A percentile compares a stretch with the other conserved stretches of the same genome.
Evolutionary conservation across 2,329 filamentous ascomycete species (phyloP).

Genomic region (Alternaria ventricosa): DNA sequence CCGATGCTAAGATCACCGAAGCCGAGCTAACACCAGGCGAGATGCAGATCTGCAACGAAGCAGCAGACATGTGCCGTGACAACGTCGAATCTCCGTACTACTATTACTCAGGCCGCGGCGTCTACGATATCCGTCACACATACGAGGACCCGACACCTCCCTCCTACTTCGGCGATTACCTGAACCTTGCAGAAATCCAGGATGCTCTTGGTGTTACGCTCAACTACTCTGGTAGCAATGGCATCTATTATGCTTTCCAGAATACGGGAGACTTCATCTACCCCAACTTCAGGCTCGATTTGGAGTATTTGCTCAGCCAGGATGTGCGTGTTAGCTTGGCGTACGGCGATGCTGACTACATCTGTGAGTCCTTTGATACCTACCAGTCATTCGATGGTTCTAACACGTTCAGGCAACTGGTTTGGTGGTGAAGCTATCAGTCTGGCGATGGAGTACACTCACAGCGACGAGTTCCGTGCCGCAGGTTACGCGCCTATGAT

Average conservation of each 20-base stretch:
- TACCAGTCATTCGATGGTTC: not conserved
- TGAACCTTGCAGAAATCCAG: conserved; percentile 66
- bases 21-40: conserved; percentile 36
- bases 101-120: conserved; percentile 59
- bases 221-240: conserved; percentile 62
- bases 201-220: conserved; percentile 67
- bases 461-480: conserved; percentile 34
- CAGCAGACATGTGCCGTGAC: conserved; percentile 62
- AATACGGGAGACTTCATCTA: conserved; percentile 64
- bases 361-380: conserved; percentile 37
- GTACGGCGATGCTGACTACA: conserved; percentile 47
- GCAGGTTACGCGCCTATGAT: conserved; percentile 42
- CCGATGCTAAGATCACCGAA: conserved; percentile 19
- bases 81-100: conserved; percentile 66
- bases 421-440: conserved; percentile 48
- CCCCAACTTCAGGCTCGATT: conserved; percentile 59
- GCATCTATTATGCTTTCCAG: conserved; percentile 60
- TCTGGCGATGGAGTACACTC: conserved; percentile 46
- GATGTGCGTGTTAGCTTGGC: conserved; percentile 48
- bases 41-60: conserved; percentile 60
- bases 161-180: conserved; percentile 53
- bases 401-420: conserved; percentile 43
- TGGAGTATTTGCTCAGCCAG: conserved; percentile 50
- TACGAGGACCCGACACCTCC: conserved; percentile 65
- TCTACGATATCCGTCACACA: conserved; percentile 60